Percentiles rank a stretch among this genome's conserved stretches.
Conservation (phyloP, 768 basidiomycete genomes). For the Steccherinum ochraceum region DNA sequence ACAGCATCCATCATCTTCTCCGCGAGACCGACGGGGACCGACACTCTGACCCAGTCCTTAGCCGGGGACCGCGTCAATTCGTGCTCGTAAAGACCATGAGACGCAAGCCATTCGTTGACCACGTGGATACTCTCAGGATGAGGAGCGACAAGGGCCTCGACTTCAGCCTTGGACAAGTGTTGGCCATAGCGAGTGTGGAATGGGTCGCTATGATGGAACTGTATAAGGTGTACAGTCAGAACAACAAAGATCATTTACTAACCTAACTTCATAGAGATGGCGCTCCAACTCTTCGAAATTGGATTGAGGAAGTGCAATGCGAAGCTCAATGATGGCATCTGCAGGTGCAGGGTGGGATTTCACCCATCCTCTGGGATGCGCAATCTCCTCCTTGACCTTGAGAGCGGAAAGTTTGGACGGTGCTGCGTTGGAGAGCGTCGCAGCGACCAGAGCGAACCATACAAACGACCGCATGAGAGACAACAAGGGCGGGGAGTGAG, state of each 20-base stretch:
- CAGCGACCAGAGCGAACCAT: not conserved
- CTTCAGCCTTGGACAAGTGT: slow-evolving; percentile 56
- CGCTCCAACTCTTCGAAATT: slow-evolving; percentile 47
- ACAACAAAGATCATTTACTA: not conserved
- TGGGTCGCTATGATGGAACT: slow-evolving; percentile 16
- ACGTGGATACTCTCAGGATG: slow-evolving; percentile 41
- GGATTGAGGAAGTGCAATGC: slow-evolving; percentile 50
- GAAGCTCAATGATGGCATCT: slow-evolving; percentile 42
- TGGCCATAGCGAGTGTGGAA: slow-evolving; percentile 27
- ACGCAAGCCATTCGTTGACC: slow-evolving; percentile 58
- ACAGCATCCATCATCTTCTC: slow-evolving; percentile 73
- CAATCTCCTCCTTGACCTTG: slow-evolving; percentile 45
- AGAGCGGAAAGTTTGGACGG: slow-evolving; percentile 5
- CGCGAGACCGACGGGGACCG: slow-evolving; percentile 48
- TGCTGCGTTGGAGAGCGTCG: not conserved
- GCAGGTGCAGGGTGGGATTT: slow-evolving; percentile 36
- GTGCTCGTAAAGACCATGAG: slow-evolving; percentile 44
- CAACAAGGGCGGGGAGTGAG: not conserved
- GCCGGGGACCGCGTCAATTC: slow-evolving; percentile 53
- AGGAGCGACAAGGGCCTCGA: slow-evolving; percentile 56
- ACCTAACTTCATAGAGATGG: slow-evolving; percentile 38
- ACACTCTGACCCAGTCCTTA: slow-evolving; percentile 62
- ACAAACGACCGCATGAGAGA: not conserved
- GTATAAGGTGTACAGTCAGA: not conserved
- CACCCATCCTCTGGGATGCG: slow-evolving; percentile 44